Evolutionary conservation across 768 basidiomycete species (phyloP).

Genomic region (Cyathus striatus): DNA sequence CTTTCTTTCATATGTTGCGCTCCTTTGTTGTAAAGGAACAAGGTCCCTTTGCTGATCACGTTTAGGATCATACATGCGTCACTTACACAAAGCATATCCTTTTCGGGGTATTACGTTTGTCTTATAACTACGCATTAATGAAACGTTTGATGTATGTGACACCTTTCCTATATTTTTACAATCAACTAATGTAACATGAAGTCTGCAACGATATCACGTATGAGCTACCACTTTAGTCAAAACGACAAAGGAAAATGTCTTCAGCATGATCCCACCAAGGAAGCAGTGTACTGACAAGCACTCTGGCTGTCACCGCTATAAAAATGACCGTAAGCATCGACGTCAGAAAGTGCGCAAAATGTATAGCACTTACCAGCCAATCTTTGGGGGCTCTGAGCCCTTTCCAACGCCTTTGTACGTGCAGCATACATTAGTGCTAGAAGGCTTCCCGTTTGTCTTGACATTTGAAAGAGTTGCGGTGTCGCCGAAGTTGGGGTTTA

Average conservation of each 20-base stretch:
- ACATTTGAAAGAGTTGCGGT: conserved; percentile 17
- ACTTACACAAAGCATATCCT: too few species aligned
- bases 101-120: too few species aligned
- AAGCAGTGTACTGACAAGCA: conserved; percentile 17
- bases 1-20: too few species aligned
- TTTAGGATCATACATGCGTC: too few species aligned
- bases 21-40: too few species aligned
- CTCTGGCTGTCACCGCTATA: conserved; percentile 15
- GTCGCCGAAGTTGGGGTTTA: conserved; percentile 22
- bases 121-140: too few species aligned
- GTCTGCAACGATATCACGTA: too few species aligned
- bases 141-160: too few species aligned
- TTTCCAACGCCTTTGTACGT: conserved; percentile 16
- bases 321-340: too few species aligned
- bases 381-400: conserved; percentile 20
- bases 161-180: too few species aligned
- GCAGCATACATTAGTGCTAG: conserved; percentile 17
- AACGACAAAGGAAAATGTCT: not conserved
- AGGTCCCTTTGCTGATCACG: too few species aligned
- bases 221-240: not conserved
- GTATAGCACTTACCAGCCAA: conserved; percentile 16
- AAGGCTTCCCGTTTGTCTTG: conserved; percentile 20
- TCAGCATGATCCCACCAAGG: conserved; percentile 17
- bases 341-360: not conserved
- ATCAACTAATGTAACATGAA: too few species aligned